Base-by-base conservation (phyloP, 495 filamentous ascomycete genomes). In the Cryomyces minteri region DNA sequence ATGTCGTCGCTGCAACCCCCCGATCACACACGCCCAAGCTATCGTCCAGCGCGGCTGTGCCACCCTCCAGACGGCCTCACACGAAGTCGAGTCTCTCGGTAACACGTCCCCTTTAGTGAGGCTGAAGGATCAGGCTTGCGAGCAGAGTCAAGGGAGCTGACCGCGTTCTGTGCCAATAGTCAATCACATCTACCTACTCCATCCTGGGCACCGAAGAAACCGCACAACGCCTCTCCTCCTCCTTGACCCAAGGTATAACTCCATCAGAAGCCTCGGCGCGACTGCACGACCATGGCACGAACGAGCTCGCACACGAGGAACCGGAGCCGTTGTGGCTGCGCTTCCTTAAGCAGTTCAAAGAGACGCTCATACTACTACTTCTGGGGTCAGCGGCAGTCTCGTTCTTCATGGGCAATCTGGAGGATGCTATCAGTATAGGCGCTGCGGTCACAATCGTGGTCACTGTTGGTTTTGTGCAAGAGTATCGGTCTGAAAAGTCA, bases 401-500 rank as follows among this genome's bases (percentile, higher is more conserved):
- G 0, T 79, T 94, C 40, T 54, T 95, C 41, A 86, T 99, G 71
- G 88, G 90, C 30, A 96, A 99, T 57, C 76, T 79, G 63, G 88
- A 95, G 52, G 90, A 99, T 67, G 92, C 92, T 5, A 66, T 96
- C 53, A 95, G 88, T 61, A 99, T 99, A 54, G 67, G 88, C 2
- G 73, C 93, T 32, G 90, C 90, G 1, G 90, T 99, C 5, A 90
- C 86, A 39, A 96, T 99, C 56, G 90, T 99, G 12, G 87, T 96
- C 34, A 82, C 82, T 1, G 90, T 96, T 43, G 90, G 86, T 8
- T 99, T 99, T 55, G 74, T 96, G 46, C 90, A 99, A 58, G 90
- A 99, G 62, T 96, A 95, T 59, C 74, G 92, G 47, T 95, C 88
- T 37, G 92, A 99, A 59, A 93, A 96, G 63, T 94, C 88, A 2